Evolutionary conservation across 495 filamentous ascomycete genomes (phyloP), one percentile per base, ranked within the genome.

Genomic region (Pyronema domesticum): DNA sequence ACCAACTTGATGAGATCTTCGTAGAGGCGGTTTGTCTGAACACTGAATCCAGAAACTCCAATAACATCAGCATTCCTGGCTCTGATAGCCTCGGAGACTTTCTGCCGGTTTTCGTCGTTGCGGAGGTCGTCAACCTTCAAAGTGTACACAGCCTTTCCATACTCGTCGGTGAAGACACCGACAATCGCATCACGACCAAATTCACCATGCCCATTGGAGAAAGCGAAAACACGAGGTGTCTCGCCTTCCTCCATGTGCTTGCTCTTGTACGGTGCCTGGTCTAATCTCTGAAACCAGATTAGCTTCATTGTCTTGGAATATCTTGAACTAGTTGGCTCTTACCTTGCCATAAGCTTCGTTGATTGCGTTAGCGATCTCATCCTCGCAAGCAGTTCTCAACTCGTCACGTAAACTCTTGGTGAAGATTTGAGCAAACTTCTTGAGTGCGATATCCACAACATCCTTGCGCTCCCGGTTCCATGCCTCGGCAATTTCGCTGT

Each of bases 201-300:
- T 54, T 82, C 74, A 11, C 85, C 86, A 63, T 76, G 76, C 51
- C 91, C 91, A 57, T 85, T 89, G 1, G 88, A 86, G 14, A 98
- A 65, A 1, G 86, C 75, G 33, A 98, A 77, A 34, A 94, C 86
- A 23, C 89, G 82, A 19, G 91, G 88, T 6, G 80, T 77, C 13
- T 89, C 94, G 13, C 91, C 91, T 39, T 93, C 71, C 9, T 83
- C 73, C 80, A 94, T 84, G n/a, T 87, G 89, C 67, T 86, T 86
- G 13, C 93, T 89, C 62, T 95, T 94, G 69, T 89, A 88, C 2
- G 91, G 89, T 10, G 91, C 87, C 68, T 98, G 91, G 65, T 98
- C 93, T 35, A 98, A 78, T 61, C 82, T 81, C 69, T 65, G 19
- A 18, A 53, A 51, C 37, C 18, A 30, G 1, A 34, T 55, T 55